Base-by-base conservation (phyloP, 805 yeast species). In the Candida germanica region DNA sequence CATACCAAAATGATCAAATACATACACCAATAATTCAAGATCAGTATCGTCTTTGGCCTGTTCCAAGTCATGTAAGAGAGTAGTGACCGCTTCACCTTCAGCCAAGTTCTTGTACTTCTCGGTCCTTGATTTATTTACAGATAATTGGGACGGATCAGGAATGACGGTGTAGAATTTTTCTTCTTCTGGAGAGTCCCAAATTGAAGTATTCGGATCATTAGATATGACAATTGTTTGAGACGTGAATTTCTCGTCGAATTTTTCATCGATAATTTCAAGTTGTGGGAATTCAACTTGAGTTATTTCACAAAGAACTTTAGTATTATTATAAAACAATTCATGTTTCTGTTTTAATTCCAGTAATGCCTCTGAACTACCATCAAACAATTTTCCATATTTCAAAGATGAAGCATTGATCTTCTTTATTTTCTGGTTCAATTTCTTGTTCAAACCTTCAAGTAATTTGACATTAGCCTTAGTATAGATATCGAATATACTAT, bases 121-220 rank as follows among this genome's bases (percentile, higher is more conserved):
- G 31, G 14, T 43, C 36, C 24, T 39, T 43, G 27, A 39, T 41
- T 3, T 32, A 10, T 29, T 29, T 3, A 6, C 4, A 4, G 6
- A 2, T 15, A 55, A 35, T n/a, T 55, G 59, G 1, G 64, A 54
- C 1, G 69, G 45, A 5, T 59, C 60, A 0, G 84, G 80, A 13
- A 79, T 57, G 1, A 60, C 68, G 20, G 74, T 77, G 52, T 86
- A 84, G 51, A 87, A 88, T 42, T 64, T 67, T 42, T 72, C 70
- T n/a, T 75, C 79, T 20, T 79, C 81, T 12, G 77, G 77, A 38
- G 71, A 79, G 26, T 76, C 84, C 94, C 94, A 87, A 27, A 62
- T 5, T 54, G 58, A 8, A 8, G 31, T 26, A 17, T 31, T 31
- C 6, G 34, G 33, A 42, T 48, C 33, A 6, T 20, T 29, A 9